Evolutionary conservation across 2,329 filamentous ascomycete genomes (phyloP), one percentile per base, ranked within the genome.

Genomic region (Mollisia scopiformis): DNA sequence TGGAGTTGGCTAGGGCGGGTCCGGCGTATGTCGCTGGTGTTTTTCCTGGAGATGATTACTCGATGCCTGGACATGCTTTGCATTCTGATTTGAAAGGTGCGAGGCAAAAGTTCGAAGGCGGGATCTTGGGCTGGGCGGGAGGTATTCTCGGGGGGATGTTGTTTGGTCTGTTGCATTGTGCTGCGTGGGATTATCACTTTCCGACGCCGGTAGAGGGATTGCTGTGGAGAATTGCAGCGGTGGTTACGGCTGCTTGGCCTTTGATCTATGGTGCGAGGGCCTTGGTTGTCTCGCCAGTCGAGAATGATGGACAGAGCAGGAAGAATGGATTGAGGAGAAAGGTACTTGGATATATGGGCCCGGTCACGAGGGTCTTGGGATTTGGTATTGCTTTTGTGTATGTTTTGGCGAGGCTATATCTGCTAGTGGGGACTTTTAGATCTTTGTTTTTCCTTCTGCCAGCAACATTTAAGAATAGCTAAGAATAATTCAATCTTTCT

Each of bases 131-230:
- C 11, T 57, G 54, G 54, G 11, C 31, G 16, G 41, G 54, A 30
- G 54, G n/a, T 35, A 35, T 49, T 5, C 10, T 35, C 21, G 39
- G 54, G 7, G 54, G 27, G 2, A 25, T 41, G 19, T n/a, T 57
- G 13, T 51, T 57, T 51, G 55, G 55, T 6, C 30, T 21, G 14
- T 19, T 52, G 28, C 55, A 57, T 30, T 57, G 55, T 19, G 46
- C 30, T 33, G 57, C 50, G 28, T 62, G 57, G 60, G 50, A 59
- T 43, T 62, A 59, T 31, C 33, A 43, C 37, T 62, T 62, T 49
- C 57, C 57, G 6, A 62, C 60, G 19, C 6, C 11, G 14, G 37
- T 50, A 10, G 60, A 62, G 47, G 30, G 35, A 4, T n/a, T 53
- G 16, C 31, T 62, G 11, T 62, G 57, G 57, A 53, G 43, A 2